Evolutionary conservation across 2,329 filamentous ascomycete species (phyloP).

Genomic region (Leptodontidium sp.): DNA sequence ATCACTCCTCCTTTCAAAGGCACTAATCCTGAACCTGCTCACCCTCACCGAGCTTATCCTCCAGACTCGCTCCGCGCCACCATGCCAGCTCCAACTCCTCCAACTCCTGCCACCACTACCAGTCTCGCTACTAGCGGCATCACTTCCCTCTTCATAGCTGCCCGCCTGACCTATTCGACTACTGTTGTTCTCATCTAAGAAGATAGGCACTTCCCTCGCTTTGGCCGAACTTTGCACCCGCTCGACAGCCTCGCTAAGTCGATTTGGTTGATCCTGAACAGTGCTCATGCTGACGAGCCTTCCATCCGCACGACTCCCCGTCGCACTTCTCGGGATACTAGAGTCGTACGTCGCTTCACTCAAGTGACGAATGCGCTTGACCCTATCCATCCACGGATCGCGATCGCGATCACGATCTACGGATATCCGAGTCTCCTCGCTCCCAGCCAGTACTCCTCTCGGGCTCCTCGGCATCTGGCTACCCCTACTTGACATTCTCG

Average conservation of each 20-base stretch:
- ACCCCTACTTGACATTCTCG: background rate
- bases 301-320: background rate
- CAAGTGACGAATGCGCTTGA: background rate
- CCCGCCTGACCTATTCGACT: background rate
- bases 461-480: background rate
- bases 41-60: constrained; percentile 6
- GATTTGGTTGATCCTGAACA: background rate
- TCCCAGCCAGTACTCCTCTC: background rate
- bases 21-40: constrained; percentile 7
- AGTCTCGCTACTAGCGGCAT: constrained; percentile 4
- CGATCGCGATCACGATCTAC: background rate
- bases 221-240: background rate
- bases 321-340: constrained; percentile 2
- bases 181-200: background rate
- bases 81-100: constrained; percentile 6
- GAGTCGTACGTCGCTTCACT: background rate
- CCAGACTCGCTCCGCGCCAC: background rate
- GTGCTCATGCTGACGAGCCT: background rate
- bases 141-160: background rate
- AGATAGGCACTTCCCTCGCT: constrained; percentile 5
- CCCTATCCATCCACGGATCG: constrained; percentile 14
- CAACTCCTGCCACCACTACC: constrained; percentile 4
- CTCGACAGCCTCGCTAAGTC: background rate
- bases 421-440: background rate
- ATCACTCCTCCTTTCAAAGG: background rate